Evolutionary conservation across 2,329 filamentous ascomycete species (phyloP), one percentile per base, ranked within the genome.

Genomic region (Ceratocystis albifundus): DNA sequence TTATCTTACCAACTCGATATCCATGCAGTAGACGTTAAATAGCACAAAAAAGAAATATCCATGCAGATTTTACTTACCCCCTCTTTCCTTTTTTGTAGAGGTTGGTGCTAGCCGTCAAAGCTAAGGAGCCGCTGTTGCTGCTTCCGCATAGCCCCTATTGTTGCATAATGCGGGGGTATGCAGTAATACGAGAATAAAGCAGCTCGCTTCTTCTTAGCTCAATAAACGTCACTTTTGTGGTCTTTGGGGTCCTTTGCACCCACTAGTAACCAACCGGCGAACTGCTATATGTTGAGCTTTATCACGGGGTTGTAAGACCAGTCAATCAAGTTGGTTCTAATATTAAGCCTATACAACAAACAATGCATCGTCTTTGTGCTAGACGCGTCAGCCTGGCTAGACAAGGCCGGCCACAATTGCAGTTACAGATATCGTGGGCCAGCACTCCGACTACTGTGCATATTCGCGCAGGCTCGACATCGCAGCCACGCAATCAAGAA

Each of bases 141-240:
- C 4, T 41, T 41, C 12, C 36, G 15, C 36, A 41, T 53, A 62
- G 28, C 57, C 25, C 44, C 22, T n/a, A n/a, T 61, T 45, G 46
- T 65, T 67, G 62, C 66, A 57, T 64, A 48, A 62, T 61, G 55
- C 61, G 62, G 66, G 45, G 62, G 46, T 65, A 67, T 65, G 36
- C 44, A 30, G 30, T 28, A 61, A 65, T 65, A 6, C 59, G 25
- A 32, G n/a, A 22, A 20, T n/a, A 20, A 50, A 53, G 25, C 55
- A 30, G 6, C 55, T 30, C 28, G 17, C 25, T 59, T 59, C 28
- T 57, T 59, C 32, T 20, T 30, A 59, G 55, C 55, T 59, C 20
- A 25, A 32, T 59, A 15, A 53, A 53, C 48, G 48, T 53, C 48
- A 53, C 48, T 4, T 57, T 30, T 20, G n/a, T 8, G 55, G 17